Percentiles rank a stretch among this genome's conserved stretches.
Evolutionary conservation across 129 eudicot genomes (phyloP).

Genomic region (Tanacetum coccineum): DNA sequence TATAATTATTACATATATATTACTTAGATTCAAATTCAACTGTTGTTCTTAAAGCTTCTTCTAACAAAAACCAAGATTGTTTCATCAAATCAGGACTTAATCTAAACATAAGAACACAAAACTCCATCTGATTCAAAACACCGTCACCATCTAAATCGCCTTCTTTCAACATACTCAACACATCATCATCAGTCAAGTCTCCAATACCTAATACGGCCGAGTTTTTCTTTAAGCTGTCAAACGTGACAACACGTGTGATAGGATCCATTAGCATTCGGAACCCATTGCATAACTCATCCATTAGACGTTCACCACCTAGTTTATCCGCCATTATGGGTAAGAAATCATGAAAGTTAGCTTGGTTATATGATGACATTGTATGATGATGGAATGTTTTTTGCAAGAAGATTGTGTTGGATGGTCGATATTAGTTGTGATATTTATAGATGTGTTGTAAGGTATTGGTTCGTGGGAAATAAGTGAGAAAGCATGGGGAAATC

Average conservation of each 20-base stretch:
- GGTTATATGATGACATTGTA: constrained; percentile 8
- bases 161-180: constrained; percentile 43
- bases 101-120: constrained; percentile 50
- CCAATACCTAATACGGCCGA: constrained; percentile 25
- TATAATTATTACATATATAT: too few species aligned
- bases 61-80: constrained; percentile 14
- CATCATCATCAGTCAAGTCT: constrained; percentile 37
- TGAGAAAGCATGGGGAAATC: constrained; percentile 5
- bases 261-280: constrained; percentile 39
- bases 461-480: background rate
- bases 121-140: constrained; percentile 46
- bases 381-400: too few species aligned
- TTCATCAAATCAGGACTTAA: constrained; percentile 35
- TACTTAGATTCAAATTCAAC: background rate
- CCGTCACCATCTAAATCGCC: constrained; percentile 57
- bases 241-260: constrained; percentile 32
- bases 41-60: constrained; percentile 17
- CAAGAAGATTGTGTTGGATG: background rate
- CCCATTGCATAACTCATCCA: constrained; percentile 46
- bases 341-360: constrained; percentile 28
- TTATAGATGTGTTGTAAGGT: background rate
- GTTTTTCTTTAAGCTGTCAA: constrained; percentile 51
- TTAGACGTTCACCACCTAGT: constrained; percentile 40
- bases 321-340: constrained; percentile 42
- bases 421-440: background rate